Percentiles rank a stretch among this genome's conserved stretches.
phyloP scores from a whole-genome alignment of 495 filamentous ascomycete species.

The Neurospora discreta region DNA sequence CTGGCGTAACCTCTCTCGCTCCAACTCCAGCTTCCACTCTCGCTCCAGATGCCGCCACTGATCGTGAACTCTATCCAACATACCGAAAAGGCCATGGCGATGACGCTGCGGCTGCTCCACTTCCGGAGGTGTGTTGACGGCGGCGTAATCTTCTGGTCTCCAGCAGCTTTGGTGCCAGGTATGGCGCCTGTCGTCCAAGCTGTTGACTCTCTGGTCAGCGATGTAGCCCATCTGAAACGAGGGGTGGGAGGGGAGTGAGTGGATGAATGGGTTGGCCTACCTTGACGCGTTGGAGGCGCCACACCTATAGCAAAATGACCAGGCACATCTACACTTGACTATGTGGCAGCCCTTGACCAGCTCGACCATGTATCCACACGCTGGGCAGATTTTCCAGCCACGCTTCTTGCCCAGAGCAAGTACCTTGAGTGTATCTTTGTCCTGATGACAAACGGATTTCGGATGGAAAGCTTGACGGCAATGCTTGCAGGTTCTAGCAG shows the following conservation, averaged over 20 bases:
- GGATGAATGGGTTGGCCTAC: not conserved
- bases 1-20: not conserved
- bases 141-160: not conserved
- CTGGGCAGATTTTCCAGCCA: conserved; percentile 3
- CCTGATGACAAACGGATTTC: not conserved
- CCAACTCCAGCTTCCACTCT: not conserved
- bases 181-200: not conserved
- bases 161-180: not conserved
- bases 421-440: conserved; percentile 1
- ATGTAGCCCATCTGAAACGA: not conserved
- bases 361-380: not conserved
- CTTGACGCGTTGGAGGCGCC: not conserved
- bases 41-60: not conserved
- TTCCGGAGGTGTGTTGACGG: not conserved
- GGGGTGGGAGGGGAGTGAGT: not conserved
- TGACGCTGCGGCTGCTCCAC: not conserved
- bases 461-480: not conserved
- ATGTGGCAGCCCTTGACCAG: not conserved
- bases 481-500: not conserved
- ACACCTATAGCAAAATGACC: conserved; percentile 2
- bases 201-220: not conserved
- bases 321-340: conserved; percentile 1
- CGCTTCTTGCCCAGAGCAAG: not conserved
- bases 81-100: not conserved
- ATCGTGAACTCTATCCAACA: not conserved